Evolutionary conservation across 495 filamentous ascomycete species (phyloP), one percentile per base, ranked within the genome.

Genomic region (Letharia columbiana): DNA sequence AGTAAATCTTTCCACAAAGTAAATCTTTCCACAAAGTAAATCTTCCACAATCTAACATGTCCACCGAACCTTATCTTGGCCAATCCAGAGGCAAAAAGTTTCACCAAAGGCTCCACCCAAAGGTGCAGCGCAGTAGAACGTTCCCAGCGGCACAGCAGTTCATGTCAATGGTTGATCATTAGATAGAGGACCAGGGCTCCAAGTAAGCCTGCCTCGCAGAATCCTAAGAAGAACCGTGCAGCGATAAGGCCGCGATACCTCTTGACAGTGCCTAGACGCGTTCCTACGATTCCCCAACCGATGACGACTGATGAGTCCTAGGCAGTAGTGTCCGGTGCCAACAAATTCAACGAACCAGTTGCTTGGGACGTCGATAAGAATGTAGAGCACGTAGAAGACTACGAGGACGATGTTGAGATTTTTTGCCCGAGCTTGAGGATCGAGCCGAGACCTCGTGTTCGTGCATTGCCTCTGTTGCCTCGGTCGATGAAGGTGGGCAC

Each of bases 111-210:
- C 86, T 20, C 86, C 86, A 67, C 77, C 80, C 15, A 88, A 72
- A 20, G 86, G 77, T 8, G 86, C 86, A 23, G 83, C 85, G 60
- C 83, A 86, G 75, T 88, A 88, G 74, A 89, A 89, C 60, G 87
- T 66, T 0, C 75, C 77, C 37, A 80, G 77, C 79, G 71, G 41
- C 73, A 77, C 18, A 80, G 66, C 63, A 80, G 47, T 65, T 81
- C 69, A 59, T 79, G 74, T 28, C 80, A 69, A 44, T 73, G 74
- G 63, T 83, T 81, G 64, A 81, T 83, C 77, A 79, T 80, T 45
- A 75, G 72, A 63, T 81, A 83, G 23, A 83, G 70, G 17, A 83
- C 74, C 71, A 84, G 78, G 33, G 80, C 82, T 11, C 80, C 81
- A 74, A 86, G 52, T 75, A 85, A 9, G 71, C 83, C 78, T 73